Conservation (phyloP, 768 basidiomycete genomes). For the Amyloporia xantha region DNA sequence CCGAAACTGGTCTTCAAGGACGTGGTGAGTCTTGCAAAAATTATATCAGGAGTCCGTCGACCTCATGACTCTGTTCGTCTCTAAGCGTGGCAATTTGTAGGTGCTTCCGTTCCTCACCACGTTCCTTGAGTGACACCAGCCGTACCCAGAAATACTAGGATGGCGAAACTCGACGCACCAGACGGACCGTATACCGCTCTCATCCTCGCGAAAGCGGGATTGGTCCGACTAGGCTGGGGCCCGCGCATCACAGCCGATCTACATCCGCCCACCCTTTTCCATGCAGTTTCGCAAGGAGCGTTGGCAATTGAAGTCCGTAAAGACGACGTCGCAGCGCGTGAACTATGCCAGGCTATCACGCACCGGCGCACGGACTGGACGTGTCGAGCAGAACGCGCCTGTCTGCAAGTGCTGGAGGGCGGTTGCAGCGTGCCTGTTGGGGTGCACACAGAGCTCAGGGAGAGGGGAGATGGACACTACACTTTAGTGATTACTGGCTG, state of each 20-base stretch:
- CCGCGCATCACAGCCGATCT: slow-evolving; percentile 74
- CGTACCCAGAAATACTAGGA: slow-evolving; percentile 69
- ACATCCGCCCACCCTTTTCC: slow-evolving; percentile 64
- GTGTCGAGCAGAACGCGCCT: slow-evolving; percentile 81
- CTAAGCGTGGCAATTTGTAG: slow-evolving; percentile 81
- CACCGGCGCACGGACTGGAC: slow-evolving; percentile 74
- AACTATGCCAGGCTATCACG: slow-evolving; percentile 60
- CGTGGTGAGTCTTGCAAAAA: slow-evolving; percentile 72
- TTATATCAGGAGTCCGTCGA: no score
- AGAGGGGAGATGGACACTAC: slow-evolving; percentile 21
- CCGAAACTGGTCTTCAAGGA: slow-evolving; percentile 78
- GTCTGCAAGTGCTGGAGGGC: slow-evolving; percentile 86
- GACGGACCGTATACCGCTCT: slow-evolving; percentile 78
- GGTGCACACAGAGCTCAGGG: slow-evolving; percentile 47
- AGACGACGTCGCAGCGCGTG: slow-evolving; percentile 52
- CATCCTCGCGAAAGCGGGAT: slow-evolving; percentile 89
- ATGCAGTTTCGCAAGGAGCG: slow-evolving; percentile 95
- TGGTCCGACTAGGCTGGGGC: slow-evolving; percentile 71
- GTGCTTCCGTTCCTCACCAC: slow-evolving; percentile 21
- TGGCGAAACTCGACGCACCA: slow-evolving; percentile 84
- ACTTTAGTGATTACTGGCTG: slow-evolving; percentile 65
- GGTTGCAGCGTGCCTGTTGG: slow-evolving; percentile 98
- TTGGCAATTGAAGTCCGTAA: slow-evolving; percentile 79
- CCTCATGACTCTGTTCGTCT: neutral
- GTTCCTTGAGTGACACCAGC: slow-evolving; percentile 1